Percentiles rank a stretch among this genome's conserved stretches.
These are phyloP conservation scores for Adansonia madagascariensis DNA, from an alignment of 441 rosid species.

Conservation along the genomic window DNA sequence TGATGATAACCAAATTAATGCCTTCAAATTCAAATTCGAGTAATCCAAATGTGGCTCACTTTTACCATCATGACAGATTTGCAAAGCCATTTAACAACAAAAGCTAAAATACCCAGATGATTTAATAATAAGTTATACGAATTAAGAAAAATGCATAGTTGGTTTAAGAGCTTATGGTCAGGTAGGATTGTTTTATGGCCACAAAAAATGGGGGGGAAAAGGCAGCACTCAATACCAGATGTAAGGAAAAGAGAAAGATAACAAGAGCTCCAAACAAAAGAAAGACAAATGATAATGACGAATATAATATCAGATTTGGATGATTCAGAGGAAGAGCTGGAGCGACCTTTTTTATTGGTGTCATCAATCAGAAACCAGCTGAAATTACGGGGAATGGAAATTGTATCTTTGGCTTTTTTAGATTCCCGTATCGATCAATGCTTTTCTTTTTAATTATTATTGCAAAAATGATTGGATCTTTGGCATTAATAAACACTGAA, in stretches of 20 bases:
- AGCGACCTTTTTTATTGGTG: constrained; percentile 20
- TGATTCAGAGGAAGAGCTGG: constrained; percentile 1
- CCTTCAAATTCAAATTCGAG: no score
- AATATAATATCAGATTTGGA: constrained; percentile 13
- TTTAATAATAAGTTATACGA: no score
- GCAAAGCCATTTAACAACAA: no score
- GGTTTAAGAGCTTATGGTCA: neutral
- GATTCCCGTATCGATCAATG: constrained; percentile 23
- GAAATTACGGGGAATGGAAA: constrained; percentile 36
- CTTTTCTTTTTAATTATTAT: constrained; percentile 21
- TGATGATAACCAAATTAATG: no score
- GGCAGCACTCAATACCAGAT: neutral
- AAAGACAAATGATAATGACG: neutral
- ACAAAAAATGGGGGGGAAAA: no score
- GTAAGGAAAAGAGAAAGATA: neutral
- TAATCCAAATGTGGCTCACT: no score
- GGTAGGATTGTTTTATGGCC: neutral
- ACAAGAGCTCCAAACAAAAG: constrained; percentile 22
- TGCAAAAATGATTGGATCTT: constrained; percentile 8
- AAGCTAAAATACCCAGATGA: no score
- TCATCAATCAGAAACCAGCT: constrained; percentile 24
- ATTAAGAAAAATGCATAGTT: no score
- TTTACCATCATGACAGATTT: no score
- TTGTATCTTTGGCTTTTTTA: constrained; percentile 22
- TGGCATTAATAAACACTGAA: neutral